A percentile compares a stretch with the other conserved stretches of the same genome.
Conservation (phyloP, 2,329 filamentous ascomycete genomes). For the Pseudogymnoascus sp. region DNA sequence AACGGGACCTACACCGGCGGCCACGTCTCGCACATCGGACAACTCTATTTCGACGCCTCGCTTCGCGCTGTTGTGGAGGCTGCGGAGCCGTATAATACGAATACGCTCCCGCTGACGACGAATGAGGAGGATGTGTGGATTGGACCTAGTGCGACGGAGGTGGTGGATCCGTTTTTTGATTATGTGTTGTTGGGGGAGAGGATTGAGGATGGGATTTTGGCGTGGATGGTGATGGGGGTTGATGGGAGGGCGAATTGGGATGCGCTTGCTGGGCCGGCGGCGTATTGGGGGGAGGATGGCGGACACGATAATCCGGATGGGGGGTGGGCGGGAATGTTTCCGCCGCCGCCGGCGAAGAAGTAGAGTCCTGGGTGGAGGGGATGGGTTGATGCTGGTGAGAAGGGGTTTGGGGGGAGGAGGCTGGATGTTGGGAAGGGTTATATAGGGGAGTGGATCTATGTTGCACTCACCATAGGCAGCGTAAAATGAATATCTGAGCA, state of each 20-base stretch:
- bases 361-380: neutral
- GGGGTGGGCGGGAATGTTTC: neutral
- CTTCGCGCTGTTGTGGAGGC: constrained; percentile 42
- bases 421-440: neutral
- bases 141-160: constrained; percentile 41
- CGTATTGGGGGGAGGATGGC: constrained; percentile 16
- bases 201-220: constrained; percentile 40
- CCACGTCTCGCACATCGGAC: constrained; percentile 48
- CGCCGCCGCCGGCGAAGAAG: neutral
- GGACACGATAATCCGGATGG: constrained; percentile 14
- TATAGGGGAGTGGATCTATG: neutral
- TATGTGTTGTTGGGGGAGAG: constrained; percentile 46
- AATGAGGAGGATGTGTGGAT: constrained; percentile 41
- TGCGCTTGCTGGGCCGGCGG: constrained; percentile 18
- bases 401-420: neutral
- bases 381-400: neutral
- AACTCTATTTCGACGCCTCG: constrained; percentile 53
- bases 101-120: constrained; percentile 36
- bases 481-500: neutral
- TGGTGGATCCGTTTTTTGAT: constrained; percentile 46
- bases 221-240: constrained; percentile 43
- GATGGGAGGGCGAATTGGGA: constrained; percentile 29
- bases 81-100: constrained; percentile 37
- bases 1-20: constrained; percentile 41
- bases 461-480: neutral